A percentile compares a stretch with the other conserved stretches of the same genome.
Evolutionary conservation across 805 yeast genomes (phyloP).

Genomic region (Phaffomyces antillensis): DNA sequence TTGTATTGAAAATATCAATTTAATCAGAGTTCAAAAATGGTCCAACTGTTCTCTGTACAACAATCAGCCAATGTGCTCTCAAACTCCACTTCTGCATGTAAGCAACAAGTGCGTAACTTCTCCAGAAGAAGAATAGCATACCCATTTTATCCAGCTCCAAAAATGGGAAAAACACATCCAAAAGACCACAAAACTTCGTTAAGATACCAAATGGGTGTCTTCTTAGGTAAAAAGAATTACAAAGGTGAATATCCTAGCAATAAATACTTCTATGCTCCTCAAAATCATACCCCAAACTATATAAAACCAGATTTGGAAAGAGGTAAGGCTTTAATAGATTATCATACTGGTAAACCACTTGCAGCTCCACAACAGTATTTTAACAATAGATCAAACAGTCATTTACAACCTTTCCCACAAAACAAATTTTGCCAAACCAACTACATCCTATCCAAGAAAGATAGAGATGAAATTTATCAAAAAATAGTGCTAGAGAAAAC

Average conservation of each 20-base stretch:
- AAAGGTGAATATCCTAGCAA: slow-evolving; percentile 76
- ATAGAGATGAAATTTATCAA: slow-evolving; percentile 53
- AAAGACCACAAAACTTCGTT: slow-evolving; percentile 43
- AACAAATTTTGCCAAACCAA: slow-evolving; percentile 69
- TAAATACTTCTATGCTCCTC: slow-evolving; percentile 64
- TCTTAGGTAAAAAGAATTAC: slow-evolving; percentile 77
- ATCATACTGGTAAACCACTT: slow-evolving; percentile 26
- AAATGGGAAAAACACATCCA: slow-evolving; percentile 33
- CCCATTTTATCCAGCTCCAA: slow-evolving; percentile 43
- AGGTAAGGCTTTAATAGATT: slow-evolving; percentile 30
- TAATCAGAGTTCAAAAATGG: background rate
- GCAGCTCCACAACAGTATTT: slow-evolving; percentile 8
- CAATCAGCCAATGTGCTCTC: slow-evolving; percentile 7
- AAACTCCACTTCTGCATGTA: slow-evolving; percentile 2
- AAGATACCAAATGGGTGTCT: slow-evolving; percentile 58
- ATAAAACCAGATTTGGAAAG: slow-evolving; percentile 47
- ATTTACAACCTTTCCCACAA: slow-evolving; percentile 75
- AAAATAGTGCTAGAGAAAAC: slow-evolving; percentile 46
- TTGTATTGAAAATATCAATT: background rate
- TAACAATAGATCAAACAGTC: slow-evolving; percentile 7
- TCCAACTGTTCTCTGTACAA: slow-evolving; percentile 1
- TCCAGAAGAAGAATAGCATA: slow-evolving; percentile 48
- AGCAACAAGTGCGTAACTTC: slow-evolving; percentile 36
- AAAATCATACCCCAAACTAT: slow-evolving; percentile 66
- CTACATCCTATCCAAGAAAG: slow-evolving; percentile 45